Base-by-base conservation (phyloP, 495 filamentous ascomycete genomes). In the Hypomontagnella submonticulosa region DNA sequence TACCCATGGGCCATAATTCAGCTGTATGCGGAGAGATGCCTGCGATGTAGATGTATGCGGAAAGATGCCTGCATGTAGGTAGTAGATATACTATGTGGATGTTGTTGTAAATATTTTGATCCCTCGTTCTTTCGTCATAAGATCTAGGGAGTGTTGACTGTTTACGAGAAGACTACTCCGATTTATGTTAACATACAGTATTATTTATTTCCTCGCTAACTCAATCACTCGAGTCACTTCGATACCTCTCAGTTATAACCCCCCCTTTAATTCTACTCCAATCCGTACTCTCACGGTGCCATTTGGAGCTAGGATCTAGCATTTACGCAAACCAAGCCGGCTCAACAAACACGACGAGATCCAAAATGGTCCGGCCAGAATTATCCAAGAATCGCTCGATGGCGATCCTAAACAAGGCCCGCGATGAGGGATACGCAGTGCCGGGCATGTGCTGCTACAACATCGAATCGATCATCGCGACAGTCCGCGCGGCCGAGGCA, bases 381-480 rank as follows among this genome's bases (percentile, higher is more conserved):
- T 66, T 82, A 50, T 70, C 73, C 43, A 61, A 84, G 70, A 91
- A 92, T 79, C 86, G 86, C 70, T 87, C 89, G 56, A 80, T 89
- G 73, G 67, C 78, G 63, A 88, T 92, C 74, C 85, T 92, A 69
- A 83, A 88, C 75, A 84, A 84, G 54, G 90, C 90, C 56, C 80
- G 83, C 54, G 74, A 80, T 12, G 83, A 85, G 69, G 81, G 87
- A 19, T 92, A 92, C 76, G 90, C 83, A 66, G 82, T 93, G 15
- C 85, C 89, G 1, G 89, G 85, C 61, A 90, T 92, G 85, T 92
- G 88, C 79, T 89, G 86, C 81, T 96, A 96, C 85, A 93, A 93
- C 81, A 83, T 92, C 71, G 90, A 93, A 80, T 87, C 87, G 68
- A 90, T 93, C 75, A 84, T 93, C 46, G 92, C 90, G 19, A 88